These are phyloP conservation scores for Saccharomycopsis crataegensis DNA, from an alignment of 1,139 yeast genomes.

Conservation along the genomic window DNA sequence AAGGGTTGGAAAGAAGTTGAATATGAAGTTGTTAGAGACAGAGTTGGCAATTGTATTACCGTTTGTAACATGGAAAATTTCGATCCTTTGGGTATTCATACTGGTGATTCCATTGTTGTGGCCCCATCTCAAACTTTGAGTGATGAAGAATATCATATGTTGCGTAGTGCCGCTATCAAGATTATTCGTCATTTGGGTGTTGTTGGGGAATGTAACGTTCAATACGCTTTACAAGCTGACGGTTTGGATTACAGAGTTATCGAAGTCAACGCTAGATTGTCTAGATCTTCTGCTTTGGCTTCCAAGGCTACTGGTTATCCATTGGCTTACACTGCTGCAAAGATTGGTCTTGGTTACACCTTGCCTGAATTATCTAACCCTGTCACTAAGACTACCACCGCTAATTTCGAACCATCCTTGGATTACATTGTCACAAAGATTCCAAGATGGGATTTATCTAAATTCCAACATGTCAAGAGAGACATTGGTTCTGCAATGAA, in stretches of 20 bases:
- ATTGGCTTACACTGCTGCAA: conserved; percentile 96
- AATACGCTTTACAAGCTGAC: conserved; percentile 92
- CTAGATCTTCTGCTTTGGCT: conserved; percentile 96
- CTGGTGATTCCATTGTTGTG: conserved; percentile 98
- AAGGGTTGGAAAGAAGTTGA: conserved; percentile 99
- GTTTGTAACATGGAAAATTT: conserved; percentile 99
- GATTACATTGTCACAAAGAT: conserved; percentile 96
- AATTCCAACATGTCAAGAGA: conserved; percentile 90
- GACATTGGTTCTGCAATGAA: conserved; percentile 95
- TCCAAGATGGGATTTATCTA: conserved; percentile 96
- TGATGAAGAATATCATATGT: conserved; percentile 96
- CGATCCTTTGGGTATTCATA: conserved; percentile 96
- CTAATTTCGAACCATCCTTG: conserved; percentile 93
- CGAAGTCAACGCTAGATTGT: conserved; percentile 95
- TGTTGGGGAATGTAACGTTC: conserved; percentile 98
- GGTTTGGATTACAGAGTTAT: conserved; percentile 93
- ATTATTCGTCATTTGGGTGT: conserved; percentile 97
- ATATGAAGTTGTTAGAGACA: conserved; percentile 96
- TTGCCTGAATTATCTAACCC: conserved; percentile 94
- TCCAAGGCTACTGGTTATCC: conserved; percentile 99
- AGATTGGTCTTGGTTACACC: conserved; percentile 90
- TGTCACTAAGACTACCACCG: conserved; percentile 91
- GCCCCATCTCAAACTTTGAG: conserved; percentile 97
- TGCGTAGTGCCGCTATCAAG: conserved; percentile 94
- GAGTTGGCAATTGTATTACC: conserved; percentile 94